Percentiles rank a stretch among this genome's conserved stretches.
Evolutionary conservation across 208 protist species (phyloP).

Genomic region (Wallacemonas sp.): DNA sequence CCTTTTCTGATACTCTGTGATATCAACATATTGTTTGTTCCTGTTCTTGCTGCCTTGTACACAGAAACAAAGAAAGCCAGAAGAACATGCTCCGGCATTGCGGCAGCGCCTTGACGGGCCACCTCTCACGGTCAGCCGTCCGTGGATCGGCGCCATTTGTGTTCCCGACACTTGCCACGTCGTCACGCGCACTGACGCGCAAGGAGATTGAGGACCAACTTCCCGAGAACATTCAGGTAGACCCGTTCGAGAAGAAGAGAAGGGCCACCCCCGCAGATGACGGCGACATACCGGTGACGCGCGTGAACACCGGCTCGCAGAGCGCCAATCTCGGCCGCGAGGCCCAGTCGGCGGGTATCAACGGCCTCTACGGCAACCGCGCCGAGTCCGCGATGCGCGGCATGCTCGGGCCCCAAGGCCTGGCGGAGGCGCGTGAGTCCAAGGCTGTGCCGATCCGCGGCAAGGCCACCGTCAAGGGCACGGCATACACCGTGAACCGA

Average conservation of each 20-base stretch:
- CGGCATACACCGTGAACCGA: conserved; percentile 75
- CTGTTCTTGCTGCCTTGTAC: no score
- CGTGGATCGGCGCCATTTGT: neutral
- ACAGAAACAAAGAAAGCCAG: neutral
- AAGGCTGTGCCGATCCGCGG: conserved; percentile 83
- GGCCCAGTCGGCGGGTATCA: conserved; percentile 64
- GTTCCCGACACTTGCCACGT: neutral
- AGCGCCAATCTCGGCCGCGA: conserved; percentile 19
- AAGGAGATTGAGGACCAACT: conserved; percentile 39
- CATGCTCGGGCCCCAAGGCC: conserved; percentile 83
- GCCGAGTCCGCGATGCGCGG: conserved; percentile 79
- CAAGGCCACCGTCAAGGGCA: conserved; percentile 68
- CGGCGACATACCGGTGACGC: neutral
- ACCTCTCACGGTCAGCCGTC: neutral
- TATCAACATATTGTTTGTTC: no score
- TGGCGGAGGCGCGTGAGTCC: conserved; percentile 75
- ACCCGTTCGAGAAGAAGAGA: conserved; percentile 21
- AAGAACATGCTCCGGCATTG: neutral
- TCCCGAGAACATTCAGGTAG: conserved; percentile 39
- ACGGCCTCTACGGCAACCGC: conserved; percentile 77
- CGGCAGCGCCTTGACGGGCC: neutral
- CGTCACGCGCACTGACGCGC: conserved; percentile 24
- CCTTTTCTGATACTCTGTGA: no score
- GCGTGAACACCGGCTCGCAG: neutral
- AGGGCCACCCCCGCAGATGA: neutral